A percentile compares a stretch with the other conserved stretches of the same genome.
phyloP scores from a whole-genome alignment of 2,329 filamentous ascomycete species.

The Neonectria hederae region DNA sequence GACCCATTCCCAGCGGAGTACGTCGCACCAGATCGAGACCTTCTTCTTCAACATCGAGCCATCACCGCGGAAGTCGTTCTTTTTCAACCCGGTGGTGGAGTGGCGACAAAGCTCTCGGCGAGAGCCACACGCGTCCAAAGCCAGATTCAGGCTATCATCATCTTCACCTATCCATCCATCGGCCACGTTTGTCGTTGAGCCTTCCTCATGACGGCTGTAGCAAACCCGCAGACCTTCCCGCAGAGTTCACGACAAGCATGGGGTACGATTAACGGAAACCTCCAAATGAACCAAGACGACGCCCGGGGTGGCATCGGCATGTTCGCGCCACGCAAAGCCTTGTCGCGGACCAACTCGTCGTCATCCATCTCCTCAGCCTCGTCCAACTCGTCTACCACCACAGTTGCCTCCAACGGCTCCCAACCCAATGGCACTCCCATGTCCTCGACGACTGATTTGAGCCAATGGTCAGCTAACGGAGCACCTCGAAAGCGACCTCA shows the following conservation, averaged over 20 bases:
- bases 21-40: conserved; percentile 20
- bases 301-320: conserved; percentile 72
- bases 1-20: conserved; percentile 7
- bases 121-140: conserved; percentile 33
- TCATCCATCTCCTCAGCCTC: conserved; percentile 90
- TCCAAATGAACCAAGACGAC: conserved; percentile 84
- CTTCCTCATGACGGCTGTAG: conserved; percentile 73
- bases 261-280: conserved; percentile 66
- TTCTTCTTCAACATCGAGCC: conserved; percentile 8
- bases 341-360: conserved; percentile 89
- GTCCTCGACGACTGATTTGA: conserved; percentile 57
- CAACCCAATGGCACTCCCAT: conserved; percentile 69
- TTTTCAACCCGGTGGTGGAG: conserved; percentile 29
- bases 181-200: conserved; percentile 33
- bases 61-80: conserved; percentile 11
- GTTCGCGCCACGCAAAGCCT: conserved; percentile 87
- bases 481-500: conserved; percentile 62
- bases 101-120: conserved; percentile 33
- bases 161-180: conserved; percentile 34
- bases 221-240: conserved; percentile 70
- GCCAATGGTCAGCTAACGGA: conserved; percentile 59
- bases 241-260: conserved; percentile 73
- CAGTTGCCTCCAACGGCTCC: conserved; percentile 68
- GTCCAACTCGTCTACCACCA: conserved; percentile 69
- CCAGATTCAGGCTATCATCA: conserved; percentile 33